Percentiles rank a stretch among this genome's conserved stretches.
phyloP scores from a whole-genome alignment of 805 yeast genomes.

The Nakazawaea molendinolei region DNA sequence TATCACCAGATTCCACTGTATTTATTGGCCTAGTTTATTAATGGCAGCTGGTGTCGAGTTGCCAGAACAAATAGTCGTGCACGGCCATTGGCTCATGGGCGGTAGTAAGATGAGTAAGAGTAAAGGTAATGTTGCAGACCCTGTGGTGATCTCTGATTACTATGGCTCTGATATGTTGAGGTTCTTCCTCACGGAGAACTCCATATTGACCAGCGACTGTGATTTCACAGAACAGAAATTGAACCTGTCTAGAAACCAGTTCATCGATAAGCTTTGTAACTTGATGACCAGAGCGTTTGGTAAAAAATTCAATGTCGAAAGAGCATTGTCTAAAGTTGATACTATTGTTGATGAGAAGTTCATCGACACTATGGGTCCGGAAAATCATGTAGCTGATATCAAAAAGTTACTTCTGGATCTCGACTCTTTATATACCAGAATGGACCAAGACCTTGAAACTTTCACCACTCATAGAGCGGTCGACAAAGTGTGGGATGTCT shows the following conservation, averaged over 20 bases:
- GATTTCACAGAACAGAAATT: conserved; percentile 63
- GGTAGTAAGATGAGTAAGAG: conserved; percentile 94
- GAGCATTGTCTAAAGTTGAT: conserved; percentile 31
- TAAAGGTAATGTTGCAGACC: conserved; percentile 91
- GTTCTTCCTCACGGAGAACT: conserved; percentile 68
- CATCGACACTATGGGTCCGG: conserved; percentile 12
- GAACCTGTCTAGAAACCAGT: conserved; percentile 46
- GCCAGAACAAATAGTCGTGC: conserved; percentile 77
- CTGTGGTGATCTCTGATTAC: conserved; percentile 50
- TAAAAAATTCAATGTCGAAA: conserved; percentile 49
- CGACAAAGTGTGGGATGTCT: conserved; percentile 49
- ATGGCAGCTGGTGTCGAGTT: conserved; percentile 71
- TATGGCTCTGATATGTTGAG: conserved; percentile 74
- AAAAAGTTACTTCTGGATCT: conserved; percentile 25
- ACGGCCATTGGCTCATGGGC: conserved; percentile 88
- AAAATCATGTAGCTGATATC: conserved; percentile 14
- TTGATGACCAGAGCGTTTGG: conserved; percentile 70
- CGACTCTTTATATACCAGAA: conserved; percentile 26
- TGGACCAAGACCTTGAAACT: conserved; percentile 35
- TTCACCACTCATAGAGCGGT: conserved; percentile 54
- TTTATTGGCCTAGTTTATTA: conserved; percentile 90
- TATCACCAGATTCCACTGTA: conserved; percentile 79
- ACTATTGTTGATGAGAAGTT: neutral
- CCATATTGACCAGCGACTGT: conserved; percentile 70
- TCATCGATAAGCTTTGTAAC: conserved; percentile 82